These are phyloP conservation scores for Venturia asperata DNA, from an alignment of 2,329 filamentous ascomycete genomes.

Conservation along the genomic window DNA sequence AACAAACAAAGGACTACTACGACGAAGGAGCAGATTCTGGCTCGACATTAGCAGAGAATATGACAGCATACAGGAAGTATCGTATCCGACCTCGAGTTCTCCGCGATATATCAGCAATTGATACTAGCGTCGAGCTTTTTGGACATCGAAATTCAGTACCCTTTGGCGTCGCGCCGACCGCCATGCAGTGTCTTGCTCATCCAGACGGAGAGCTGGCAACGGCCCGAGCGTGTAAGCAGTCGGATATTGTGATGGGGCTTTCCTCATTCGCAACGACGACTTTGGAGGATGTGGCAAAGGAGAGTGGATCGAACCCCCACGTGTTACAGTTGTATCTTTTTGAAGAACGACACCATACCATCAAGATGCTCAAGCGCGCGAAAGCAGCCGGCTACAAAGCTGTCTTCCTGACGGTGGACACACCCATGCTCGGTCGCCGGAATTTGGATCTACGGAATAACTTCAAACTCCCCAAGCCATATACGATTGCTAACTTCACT, in stretches of 20 bases:
- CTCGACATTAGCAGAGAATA: conserved; percentile 27
- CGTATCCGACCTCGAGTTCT: conserved; percentile 33
- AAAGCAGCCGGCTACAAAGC: conserved; percentile 47
- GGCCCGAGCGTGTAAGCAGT: conserved; percentile 34
- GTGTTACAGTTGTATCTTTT: conserved; percentile 51
- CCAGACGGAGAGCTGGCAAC: conserved; percentile 39
- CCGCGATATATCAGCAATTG: conserved; percentile 33
- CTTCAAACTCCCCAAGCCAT: conserved; percentile 41
- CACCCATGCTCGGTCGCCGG: conserved; percentile 46
- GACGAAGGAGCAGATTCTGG: conserved; percentile 25
- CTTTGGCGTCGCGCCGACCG: conserved; percentile 37
- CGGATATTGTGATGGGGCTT: conserved; percentile 33
- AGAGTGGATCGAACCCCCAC: conserved; percentile 39
- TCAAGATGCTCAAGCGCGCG: conserved; percentile 37
- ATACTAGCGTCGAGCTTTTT: conserved; percentile 32
- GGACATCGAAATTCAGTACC: conserved; percentile 32
- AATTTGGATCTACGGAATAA: conserved; percentile 49
- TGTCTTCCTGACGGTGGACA: conserved; percentile 49
- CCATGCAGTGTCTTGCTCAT: conserved; percentile 39
- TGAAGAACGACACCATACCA: conserved; percentile 40
- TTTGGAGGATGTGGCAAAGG: conserved; percentile 32
- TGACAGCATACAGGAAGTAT: conserved; percentile 28
- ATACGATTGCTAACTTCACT: conserved; percentile 39
- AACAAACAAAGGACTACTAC: conserved; percentile 21
- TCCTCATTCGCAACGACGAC: conserved; percentile 36